Percentiles rank a stretch among this genome's conserved stretches.
These are phyloP conservation scores for Aspergillus bridgeri DNA, from an alignment of 495 filamentous ascomycete species.

Conservation along the genomic window DNA sequence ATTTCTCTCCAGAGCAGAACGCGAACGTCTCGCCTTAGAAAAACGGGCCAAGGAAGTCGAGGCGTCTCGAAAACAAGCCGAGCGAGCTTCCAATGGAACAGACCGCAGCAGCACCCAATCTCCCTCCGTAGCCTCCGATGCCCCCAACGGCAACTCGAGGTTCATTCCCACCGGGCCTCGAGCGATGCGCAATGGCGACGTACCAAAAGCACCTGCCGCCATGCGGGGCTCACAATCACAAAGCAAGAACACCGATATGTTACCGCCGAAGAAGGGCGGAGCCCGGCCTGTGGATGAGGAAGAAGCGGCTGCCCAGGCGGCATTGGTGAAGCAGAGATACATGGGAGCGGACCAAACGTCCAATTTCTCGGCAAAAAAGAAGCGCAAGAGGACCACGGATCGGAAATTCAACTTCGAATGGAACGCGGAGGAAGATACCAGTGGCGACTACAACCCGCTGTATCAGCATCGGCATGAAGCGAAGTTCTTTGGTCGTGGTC, in stretches of 20 bases:
- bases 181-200: slow-evolving; percentile 59
- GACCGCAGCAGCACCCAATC: background rate
- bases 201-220: slow-evolving; percentile 51
- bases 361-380: slow-evolving; percentile 95
- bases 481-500: slow-evolving; percentile 76
- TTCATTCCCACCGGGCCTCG: slow-evolving; percentile 75
- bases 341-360: slow-evolving; percentile 89
- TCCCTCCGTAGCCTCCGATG: slow-evolving; percentile 12
- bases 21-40: slow-evolving; percentile 81
- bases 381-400: slow-evolving; percentile 86
- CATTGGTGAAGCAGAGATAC: slow-evolving; percentile 76
- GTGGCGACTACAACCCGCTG: slow-evolving; percentile 81
- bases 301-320: slow-evolving; percentile 62
- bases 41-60: slow-evolving; percentile 83
- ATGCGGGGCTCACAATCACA: slow-evolving; percentile 42
- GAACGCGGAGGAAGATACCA: slow-evolving; percentile 95
- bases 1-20: slow-evolving; percentile 85
- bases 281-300: slow-evolving; percentile 50
- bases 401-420: slow-evolving; percentile 99
- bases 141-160: slow-evolving; percentile 23
- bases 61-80: slow-evolving; percentile 46
- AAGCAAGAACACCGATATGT: slow-evolving; percentile 52
- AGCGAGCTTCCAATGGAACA: slow-evolving; percentile 17
- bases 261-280: slow-evolving; percentile 50
- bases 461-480: slow-evolving; percentile 72